phyloP scores from a whole-genome alignment of 1,284 basidiomycete genomes.

The Fomitopsis betulina region DNA sequence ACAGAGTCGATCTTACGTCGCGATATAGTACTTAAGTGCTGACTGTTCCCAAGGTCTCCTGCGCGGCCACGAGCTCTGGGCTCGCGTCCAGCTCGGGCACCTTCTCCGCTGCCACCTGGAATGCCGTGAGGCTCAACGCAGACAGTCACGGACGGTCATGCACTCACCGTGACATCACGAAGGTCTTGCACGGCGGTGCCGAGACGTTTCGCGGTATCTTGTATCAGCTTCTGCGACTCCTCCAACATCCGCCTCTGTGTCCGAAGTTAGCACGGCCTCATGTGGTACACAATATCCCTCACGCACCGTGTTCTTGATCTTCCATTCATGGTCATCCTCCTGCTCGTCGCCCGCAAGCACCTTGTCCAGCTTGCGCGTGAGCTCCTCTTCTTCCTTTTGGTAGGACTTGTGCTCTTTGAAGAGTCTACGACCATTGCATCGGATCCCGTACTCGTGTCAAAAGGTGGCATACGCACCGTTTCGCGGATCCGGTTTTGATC shows the following conservation, averaged over 20 bases:
- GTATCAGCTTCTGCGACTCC: constrained; percentile 81
- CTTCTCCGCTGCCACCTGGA: constrained; percentile 46
- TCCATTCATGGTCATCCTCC: constrained; percentile 71
- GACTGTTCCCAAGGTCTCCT: constrained; percentile 47
- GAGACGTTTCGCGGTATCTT: constrained; percentile 58
- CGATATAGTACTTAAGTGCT: constrained; percentile 19
- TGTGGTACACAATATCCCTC: background rate
- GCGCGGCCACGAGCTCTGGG: constrained; percentile 54
- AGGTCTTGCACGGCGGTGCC: constrained; percentile 61
- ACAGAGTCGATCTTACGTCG: constrained; percentile 8
- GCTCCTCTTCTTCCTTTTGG: constrained; percentile 60
- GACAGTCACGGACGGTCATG: background rate
- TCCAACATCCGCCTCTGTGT: constrained; percentile 66
- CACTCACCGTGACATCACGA: constrained; percentile 65
- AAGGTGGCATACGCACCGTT: constrained; percentile 50
- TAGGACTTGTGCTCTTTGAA: constrained; percentile 73
- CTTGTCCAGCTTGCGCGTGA: constrained; percentile 58
- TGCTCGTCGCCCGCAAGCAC: too few relatives aligned
- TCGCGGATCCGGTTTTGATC: constrained; percentile 74
- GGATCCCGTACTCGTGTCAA: background rate
- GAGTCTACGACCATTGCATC: constrained; percentile 41
- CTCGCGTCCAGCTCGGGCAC: constrained; percentile 43
- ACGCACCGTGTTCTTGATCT: constrained; percentile 78
- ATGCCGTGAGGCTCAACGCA: background rate
- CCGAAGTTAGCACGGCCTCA: background rate